These are phyloP conservation scores for Hibiscus syriacus DNA, from an alignment of 345 rosid species.

Conservation along the genomic window DNA sequence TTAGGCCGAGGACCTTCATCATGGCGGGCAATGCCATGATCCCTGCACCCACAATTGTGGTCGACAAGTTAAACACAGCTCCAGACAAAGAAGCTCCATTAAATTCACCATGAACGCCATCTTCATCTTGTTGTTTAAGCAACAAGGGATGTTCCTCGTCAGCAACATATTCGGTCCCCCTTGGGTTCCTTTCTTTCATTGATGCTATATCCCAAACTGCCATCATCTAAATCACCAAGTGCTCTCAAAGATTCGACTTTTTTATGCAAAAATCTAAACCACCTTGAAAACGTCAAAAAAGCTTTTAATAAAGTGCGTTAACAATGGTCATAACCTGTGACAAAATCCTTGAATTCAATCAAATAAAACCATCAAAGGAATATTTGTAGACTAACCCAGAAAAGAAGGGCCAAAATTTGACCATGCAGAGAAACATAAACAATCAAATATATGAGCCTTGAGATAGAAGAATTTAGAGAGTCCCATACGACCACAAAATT, in stretches of 20 bases:
- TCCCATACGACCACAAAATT: no score
- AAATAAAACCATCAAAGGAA: no score
- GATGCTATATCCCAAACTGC: slow-evolving; percentile 31
- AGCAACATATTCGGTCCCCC: slow-evolving; percentile 24
- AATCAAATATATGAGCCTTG: not conserved
- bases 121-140: slow-evolving; percentile 38
- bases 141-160: slow-evolving; percentile 53
- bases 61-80: slow-evolving; percentile 81
- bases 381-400: not conserved
- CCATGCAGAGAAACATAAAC: no score
- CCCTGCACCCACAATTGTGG: slow-evolving; percentile 89
- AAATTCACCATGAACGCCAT: slow-evolving; percentile 45
- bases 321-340: no score
- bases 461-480: not conserved
- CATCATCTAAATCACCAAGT: slow-evolving; percentile 30
- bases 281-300: no score
- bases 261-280: not conserved
- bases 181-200: no score
- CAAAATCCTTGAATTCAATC: no score
- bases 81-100: slow-evolving; percentile 89
- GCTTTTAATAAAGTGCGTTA: no score
- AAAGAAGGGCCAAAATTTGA: not conserved
- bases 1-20: slow-evolving; percentile 75
- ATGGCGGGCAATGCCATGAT: slow-evolving; percentile 97
- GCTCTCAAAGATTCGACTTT: not conserved